Conservation (phyloP, 106 monocot species). For the Iris macrosiphon region DNA sequence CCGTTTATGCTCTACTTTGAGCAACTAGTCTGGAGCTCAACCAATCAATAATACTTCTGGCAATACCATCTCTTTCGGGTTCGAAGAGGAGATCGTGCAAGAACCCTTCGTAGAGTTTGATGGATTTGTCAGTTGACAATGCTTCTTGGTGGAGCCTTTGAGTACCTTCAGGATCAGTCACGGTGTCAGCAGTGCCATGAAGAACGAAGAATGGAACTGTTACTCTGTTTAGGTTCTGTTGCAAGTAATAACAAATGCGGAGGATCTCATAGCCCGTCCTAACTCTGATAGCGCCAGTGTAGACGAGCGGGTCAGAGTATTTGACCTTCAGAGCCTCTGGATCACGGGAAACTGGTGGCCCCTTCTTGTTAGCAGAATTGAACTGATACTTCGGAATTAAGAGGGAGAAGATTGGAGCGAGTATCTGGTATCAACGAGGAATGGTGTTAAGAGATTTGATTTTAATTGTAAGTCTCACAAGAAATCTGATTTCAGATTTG, state of each 20-base stretch:
- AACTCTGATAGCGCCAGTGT: slow-evolving; percentile 67
- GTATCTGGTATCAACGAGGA: slow-evolving; percentile 43
- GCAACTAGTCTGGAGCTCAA: slow-evolving; percentile 34
- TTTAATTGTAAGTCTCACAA: no score
- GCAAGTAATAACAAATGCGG: slow-evolving; percentile 46
- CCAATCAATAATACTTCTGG: slow-evolving; percentile 65
- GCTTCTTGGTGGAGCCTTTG: slow-evolving; percentile 38
- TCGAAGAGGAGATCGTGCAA: slow-evolving; percentile 94
- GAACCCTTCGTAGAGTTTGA: slow-evolving; percentile 64
- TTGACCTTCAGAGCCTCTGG: slow-evolving; percentile 60
- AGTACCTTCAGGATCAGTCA: slow-evolving; percentile 68
- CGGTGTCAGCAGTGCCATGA: slow-evolving; percentile 62
- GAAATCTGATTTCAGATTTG: no score
- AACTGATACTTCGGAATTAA: slow-evolving; percentile 72
- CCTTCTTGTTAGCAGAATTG: slow-evolving; percentile 28
- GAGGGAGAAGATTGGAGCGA: slow-evolving; percentile 73
- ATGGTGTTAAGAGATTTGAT: no score
- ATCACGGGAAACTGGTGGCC: slow-evolving; percentile 64
- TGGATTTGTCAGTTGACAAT: slow-evolving; percentile 48
- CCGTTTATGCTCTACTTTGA: background rate
- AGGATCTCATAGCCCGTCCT: slow-evolving; percentile 87
- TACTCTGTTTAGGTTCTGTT: slow-evolving; percentile 45
- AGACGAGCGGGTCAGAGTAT: slow-evolving; percentile 85
- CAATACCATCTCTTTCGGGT: slow-evolving; percentile 61
- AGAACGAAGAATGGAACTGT: slow-evolving; percentile 67